These are phyloP conservation scores for Calycina marina DNA, from an alignment of 2,329 filamentous ascomycete species.

Conservation along the genomic window DNA sequence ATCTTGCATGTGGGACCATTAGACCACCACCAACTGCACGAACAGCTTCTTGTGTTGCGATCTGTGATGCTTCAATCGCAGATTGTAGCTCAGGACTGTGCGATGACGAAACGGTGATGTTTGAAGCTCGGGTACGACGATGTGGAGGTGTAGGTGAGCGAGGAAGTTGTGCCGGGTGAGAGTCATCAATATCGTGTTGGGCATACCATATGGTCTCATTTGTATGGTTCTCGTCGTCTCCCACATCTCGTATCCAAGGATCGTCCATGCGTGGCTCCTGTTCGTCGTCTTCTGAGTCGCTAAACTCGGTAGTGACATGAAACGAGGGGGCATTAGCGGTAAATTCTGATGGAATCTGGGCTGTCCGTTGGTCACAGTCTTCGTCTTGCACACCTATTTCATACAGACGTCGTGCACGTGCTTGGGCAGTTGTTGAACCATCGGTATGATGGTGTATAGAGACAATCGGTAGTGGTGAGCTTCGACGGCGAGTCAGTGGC, in stretches of 20 bases:
- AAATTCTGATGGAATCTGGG: conserved; percentile 44
- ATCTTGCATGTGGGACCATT: conserved; percentile 61
- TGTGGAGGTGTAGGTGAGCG: conserved; percentile 8
- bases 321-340: conserved; percentile 32
- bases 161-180: conserved; percentile 12
- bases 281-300: conserved; percentile 37
- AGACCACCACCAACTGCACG: conserved; percentile 43
- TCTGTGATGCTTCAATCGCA: conserved; percentile 24
- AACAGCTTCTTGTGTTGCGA: conserved; percentile 41
- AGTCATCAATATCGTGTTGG: too few relatives aligned
- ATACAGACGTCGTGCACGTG: conserved; percentile 31
- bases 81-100: too few relatives aligned
- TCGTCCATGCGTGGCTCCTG: conserved; percentile 35
- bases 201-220: conserved; percentile 7
- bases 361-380: conserved; percentile 29
- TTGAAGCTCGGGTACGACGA: conserved; percentile 19
- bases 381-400: conserved; percentile 25
- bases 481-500: conserved; percentile 9
- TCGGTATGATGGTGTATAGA: conserved; percentile 40
- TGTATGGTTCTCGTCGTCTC: conserved; percentile 10
- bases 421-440: conserved; percentile 29
- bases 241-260: conserved; percentile 35
- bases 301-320: conserved; percentile 42
- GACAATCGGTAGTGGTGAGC: conserved; percentile 27
- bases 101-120: too few relatives aligned